Conservation (phyloP, 352 stramenopile genomes). For the Phytophthora parvispora region DNA sequence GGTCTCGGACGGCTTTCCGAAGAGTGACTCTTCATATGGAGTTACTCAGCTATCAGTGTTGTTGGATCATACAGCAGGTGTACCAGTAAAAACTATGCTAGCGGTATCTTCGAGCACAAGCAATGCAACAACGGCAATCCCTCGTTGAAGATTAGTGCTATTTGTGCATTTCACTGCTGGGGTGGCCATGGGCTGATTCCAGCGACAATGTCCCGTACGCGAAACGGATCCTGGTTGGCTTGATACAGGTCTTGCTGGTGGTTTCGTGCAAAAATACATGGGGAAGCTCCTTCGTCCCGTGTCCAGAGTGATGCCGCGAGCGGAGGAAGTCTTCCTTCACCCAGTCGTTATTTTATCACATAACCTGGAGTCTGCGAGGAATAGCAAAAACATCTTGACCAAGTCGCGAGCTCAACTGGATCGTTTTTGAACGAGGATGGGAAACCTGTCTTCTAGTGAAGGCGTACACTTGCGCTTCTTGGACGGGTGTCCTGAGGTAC, state of each 20-base stretch:
- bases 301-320: conserved; percentile 10
- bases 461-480: conserved; percentile 55
- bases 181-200: conserved; percentile 7
- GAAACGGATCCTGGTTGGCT: conserved; percentile 19
- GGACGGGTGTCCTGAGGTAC: conserved; percentile 66
- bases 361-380: conserved; percentile 6
- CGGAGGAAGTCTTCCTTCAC: not conserved
- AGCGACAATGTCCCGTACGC: conserved; percentile 3
- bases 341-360: conserved; percentile 35
- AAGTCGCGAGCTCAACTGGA: not conserved
- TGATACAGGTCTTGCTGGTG: conserved; percentile 10
- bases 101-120: not conserved
- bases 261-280: conserved; percentile 44
- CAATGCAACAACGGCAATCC: not conserved
- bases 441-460: conserved; percentile 54
- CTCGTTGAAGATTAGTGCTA: conserved; percentile 15
- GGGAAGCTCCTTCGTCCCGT: conserved; percentile 18
- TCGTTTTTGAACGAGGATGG: conserved; percentile 45
- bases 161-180: not conserved
- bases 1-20: conserved; percentile 11
- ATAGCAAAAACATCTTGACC: conserved; percentile 8
- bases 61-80: too few relatives aligned
- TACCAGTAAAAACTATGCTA: too few relatives aligned
- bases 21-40: conserved; percentile 42
- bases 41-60: conserved; percentile 15